phyloP scores from a whole-genome alignment of 768 basidiomycete genomes.

The Podaxis sp. region DNA sequence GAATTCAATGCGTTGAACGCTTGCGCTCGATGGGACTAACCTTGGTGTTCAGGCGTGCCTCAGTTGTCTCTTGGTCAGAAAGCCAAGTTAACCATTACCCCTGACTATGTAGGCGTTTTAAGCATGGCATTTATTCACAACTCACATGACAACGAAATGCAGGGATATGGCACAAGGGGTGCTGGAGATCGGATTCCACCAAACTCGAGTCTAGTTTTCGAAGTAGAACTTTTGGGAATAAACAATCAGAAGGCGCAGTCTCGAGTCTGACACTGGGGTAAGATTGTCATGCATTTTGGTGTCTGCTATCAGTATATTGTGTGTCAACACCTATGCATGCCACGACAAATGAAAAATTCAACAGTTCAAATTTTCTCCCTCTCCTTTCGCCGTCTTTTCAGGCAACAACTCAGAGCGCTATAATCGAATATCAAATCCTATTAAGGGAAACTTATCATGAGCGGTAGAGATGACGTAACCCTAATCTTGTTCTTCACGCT shows the following conservation, averaged over 20 bases:
- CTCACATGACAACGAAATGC: slow-evolving; percentile 5
- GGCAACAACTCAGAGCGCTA: neutral
- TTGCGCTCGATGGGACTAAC: neutral
- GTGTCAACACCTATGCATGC: too few relatives aligned
- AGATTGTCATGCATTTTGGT: too few relatives aligned
- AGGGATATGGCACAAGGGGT: slow-evolving; percentile 78
- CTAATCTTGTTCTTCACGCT: neutral
- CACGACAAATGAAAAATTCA: too few relatives aligned
- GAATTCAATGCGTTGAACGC: slow-evolving; percentile 20
- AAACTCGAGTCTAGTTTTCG: slow-evolving; percentile 72
- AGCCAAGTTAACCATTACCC: slow-evolving; percentile 58
- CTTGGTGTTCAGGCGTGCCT: slow-evolving; percentile 48
- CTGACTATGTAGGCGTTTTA: slow-evolving; percentile 66
- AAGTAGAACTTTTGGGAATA: slow-evolving; percentile 40
- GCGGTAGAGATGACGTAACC: neutral
- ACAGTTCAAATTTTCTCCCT: too few relatives aligned
- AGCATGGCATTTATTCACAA: neutral
- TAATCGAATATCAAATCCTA: neutral
- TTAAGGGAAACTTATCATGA: neutral
- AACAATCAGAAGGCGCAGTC: neutral
- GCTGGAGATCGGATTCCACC: slow-evolving; percentile 63
- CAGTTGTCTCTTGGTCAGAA: slow-evolving; percentile 79
- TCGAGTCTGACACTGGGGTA: too few relatives aligned
- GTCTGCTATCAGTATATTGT: too few relatives aligned
- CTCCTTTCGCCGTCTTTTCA: neutral